A percentile compares a stretch with the other conserved stretches of the same genome.
Evolutionary conservation across 495 filamentous ascomycete genomes (phyloP).

Genomic region (Astrothelium subdiscretum): DNA sequence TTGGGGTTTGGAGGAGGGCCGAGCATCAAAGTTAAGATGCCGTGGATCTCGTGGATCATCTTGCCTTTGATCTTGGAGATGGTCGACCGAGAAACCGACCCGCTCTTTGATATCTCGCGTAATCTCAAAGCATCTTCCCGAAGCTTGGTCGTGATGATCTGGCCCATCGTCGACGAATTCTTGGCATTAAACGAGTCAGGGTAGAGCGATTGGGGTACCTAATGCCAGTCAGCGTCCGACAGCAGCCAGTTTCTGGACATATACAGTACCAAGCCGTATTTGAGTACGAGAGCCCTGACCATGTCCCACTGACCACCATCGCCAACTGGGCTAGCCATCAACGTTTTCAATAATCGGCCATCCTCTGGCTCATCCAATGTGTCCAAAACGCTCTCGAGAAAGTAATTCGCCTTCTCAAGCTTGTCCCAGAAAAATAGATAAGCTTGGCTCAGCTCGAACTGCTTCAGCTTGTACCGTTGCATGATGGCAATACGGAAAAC

Average conservation of each 20-base stretch:
- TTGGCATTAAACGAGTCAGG: conserved; percentile 69
- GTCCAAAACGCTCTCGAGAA: conserved; percentile 69
- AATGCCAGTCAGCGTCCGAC: background rate
- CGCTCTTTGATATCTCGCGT: conserved; percentile 34
- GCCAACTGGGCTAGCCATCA: conserved; percentile 53
- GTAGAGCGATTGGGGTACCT: conserved; percentile 62
- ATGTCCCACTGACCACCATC: conserved; percentile 92
- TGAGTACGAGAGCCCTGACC: conserved; percentile 72
- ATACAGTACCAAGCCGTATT: conserved; percentile 53
- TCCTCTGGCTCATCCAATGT: conserved; percentile 58
- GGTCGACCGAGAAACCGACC: conserved; percentile 17
- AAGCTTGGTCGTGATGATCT: conserved; percentile 72
- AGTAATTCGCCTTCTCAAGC: conserved; percentile 82
- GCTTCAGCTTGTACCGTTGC: conserved; percentile 61
- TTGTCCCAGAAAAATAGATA: conserved; percentile 97
- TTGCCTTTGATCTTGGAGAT: conserved; percentile 48
- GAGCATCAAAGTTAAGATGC: conserved; percentile 64
- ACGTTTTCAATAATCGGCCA: conserved; percentile 52
- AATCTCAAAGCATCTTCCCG: conserved; percentile 65
- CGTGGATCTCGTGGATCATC: conserved; percentile 67
- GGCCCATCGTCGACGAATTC: conserved; percentile 56
- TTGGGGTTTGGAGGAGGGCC: conserved; percentile 60
- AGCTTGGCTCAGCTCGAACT: conserved; percentile 73
- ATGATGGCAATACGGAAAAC: conserved; percentile 77
- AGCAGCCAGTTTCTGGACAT: background rate